phyloP scores from a whole-genome alignment of 805 yeast genomes.

The Candida glaebosa region DNA sequence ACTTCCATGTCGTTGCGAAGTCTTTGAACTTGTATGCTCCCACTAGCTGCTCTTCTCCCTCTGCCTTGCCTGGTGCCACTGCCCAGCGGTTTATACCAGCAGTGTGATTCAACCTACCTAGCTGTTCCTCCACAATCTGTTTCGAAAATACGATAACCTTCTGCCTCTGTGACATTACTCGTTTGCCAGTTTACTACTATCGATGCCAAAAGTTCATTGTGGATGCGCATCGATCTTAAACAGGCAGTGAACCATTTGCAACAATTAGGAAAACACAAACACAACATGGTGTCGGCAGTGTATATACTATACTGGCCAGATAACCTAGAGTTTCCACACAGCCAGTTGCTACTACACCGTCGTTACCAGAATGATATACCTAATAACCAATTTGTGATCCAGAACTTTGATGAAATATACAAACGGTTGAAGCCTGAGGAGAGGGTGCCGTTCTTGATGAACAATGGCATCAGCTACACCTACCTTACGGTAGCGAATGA shows the following conservation, averaged over 20 bases:
- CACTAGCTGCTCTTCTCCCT: neutral
- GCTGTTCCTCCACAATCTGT: conserved; percentile 1
- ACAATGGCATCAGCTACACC: conserved; percentile 53
- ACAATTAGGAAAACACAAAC: too few relatives aligned
- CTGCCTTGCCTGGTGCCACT: neutral
- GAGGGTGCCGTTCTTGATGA: conserved; percentile 41
- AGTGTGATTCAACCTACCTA: conserved; percentile 3
- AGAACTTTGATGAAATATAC: conserved; percentile 22
- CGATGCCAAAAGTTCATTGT: too few relatives aligned
- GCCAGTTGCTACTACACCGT: conserved; percentile 34
- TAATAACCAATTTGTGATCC: conserved; percentile 18
- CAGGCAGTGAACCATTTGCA: too few relatives aligned
- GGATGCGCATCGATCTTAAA: too few relatives aligned
- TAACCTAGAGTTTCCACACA: conserved; percentile 18
- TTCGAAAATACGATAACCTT: neutral
- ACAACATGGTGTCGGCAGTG: conserved; percentile 37
- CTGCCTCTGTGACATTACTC: neutral
- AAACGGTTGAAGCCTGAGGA: conserved; percentile 17
- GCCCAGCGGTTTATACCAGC: conserved; percentile 5
- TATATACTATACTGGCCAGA: conserved; percentile 36
- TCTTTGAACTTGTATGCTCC: conserved; percentile 35
- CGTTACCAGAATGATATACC: conserved; percentile 31
- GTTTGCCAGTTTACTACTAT: too few relatives aligned
- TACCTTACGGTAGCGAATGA: conserved; percentile 46
- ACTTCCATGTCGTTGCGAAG: conserved; percentile 66